Percentiles rank a stretch among this genome's conserved stretches.
phyloP scores from a whole-genome alignment of 192 early-diverging fungal genomes.

The Rhizophagus prolifer region DNA sequence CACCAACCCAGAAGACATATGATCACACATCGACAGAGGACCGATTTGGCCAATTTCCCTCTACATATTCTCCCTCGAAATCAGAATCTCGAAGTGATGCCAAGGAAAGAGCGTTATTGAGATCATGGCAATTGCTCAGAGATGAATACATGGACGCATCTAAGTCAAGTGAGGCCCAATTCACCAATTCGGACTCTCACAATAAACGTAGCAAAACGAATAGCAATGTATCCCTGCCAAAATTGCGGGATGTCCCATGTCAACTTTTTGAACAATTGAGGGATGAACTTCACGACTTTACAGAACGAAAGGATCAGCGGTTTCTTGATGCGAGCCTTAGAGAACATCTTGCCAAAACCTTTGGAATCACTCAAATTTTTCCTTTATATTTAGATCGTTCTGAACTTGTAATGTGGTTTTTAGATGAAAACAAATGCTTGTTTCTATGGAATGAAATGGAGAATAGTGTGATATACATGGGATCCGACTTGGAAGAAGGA shows the following conservation, averaged over 20 bases:
- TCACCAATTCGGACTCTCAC: neutral
- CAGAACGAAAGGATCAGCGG: neutral
- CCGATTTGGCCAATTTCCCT: too few species aligned
- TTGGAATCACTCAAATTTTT: conserved; percentile 2
- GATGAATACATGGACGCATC: neutral
- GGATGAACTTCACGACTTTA: neutral
- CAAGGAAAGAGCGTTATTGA: too few species aligned
- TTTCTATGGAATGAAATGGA: neutral
- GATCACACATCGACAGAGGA: too few species aligned
- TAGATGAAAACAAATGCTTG: conserved; percentile 11
- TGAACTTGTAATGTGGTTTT: conserved; percentile 4
- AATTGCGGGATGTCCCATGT: neutral
- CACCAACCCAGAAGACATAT: too few species aligned
- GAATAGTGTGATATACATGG: neutral
- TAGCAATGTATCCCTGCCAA: neutral
- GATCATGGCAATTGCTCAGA: too few species aligned
- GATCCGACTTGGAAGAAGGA: conserved; percentile 3
- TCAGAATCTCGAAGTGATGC: too few species aligned
- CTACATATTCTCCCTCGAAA: too few species aligned
- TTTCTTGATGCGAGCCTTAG: neutral
- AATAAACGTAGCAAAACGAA: neutral
- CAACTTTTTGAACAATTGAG: neutral
- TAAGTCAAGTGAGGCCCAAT: conserved; percentile 6
- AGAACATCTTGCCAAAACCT: neutral
- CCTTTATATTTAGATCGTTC: conserved; percentile 10